Base-by-base conservation (phyloP, 305 asterid species). In the Fraxinus sp. region DNA sequence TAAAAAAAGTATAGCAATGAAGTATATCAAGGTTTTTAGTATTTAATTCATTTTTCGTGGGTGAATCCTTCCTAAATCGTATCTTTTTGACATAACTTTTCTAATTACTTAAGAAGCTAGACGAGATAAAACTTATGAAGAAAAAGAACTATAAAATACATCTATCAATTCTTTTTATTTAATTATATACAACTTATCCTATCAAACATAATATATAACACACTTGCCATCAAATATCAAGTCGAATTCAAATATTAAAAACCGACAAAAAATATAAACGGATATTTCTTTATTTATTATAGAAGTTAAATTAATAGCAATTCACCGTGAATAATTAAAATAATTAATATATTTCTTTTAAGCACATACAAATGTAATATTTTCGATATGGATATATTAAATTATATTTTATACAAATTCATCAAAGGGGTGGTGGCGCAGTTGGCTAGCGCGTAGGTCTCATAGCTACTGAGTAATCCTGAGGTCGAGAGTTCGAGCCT, bases 361-460 rank as follows among this genome's bases (percentile, higher is more conserved):
- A 43, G 52, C 1, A 43, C 0, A 3, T 32, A 32, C 35, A 32
- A 32, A 32, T 32, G 35, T 32, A 1, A 35, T 35, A 36, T 36
- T 1, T 6, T 35, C 5, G 8, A 35, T 0, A 5, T 0, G 1
- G 2, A 37, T 37, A 37, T 37, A 37, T 37, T 0, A 0, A 0
- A 37, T 37, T 7, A 7, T 1, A 37, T 37, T 37, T 37, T 0
- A 7, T 7, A 37, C 2, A 7, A 37, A 7, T 0, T 1, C 0
- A 37, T 7, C 43, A 2, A 39, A 30, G 75, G 95, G 95, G 94
- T 90, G 96, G 96, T 93, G 95, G 96, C 96, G 92, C 96, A 93
- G 96, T 93, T 93, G 96, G 94, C 92, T 93, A 91, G 97, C 96
- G 94, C 97, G 96, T 93, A 91, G 96, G 92, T 91, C 94, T 93